These are phyloP conservation scores for Chimonanthus salicifolius DNA, from an alignment of 164 flowering plant species.

Conservation along the genomic window DNA sequence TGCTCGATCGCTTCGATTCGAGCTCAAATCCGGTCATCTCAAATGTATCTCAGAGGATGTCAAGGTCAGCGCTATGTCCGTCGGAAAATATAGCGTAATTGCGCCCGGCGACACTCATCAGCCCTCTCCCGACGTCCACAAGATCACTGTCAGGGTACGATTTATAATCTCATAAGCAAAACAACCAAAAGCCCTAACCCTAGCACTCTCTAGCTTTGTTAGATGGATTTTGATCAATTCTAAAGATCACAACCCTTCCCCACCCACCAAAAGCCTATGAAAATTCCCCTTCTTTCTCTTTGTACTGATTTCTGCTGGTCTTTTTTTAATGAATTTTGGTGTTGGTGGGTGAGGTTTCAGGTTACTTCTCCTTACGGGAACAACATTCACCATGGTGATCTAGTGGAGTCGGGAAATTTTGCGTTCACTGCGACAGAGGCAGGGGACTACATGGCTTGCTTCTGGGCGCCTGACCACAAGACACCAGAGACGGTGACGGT, in stretches of 20 bases:
- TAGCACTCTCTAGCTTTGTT: too few relatives aligned
- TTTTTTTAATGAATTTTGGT: background rate
- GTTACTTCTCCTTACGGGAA: slow-evolving; percentile 63
- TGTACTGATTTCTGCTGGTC: background rate
- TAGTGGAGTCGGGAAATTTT: slow-evolving; percentile 52
- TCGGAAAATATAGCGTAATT: slow-evolving; percentile 54
- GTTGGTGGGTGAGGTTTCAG: slow-evolving; percentile 23
- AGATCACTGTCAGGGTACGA: slow-evolving; percentile 27
- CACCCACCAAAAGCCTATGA: too few relatives aligned
- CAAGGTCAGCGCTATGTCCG: slow-evolving; percentile 52
- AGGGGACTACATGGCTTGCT: slow-evolving; percentile 68
- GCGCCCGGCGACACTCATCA: slow-evolving; percentile 35
- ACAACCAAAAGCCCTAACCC: background rate
- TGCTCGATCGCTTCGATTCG: slow-evolving; percentile 41
- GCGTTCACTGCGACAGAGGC: slow-evolving; percentile 67
- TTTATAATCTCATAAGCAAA: background rate
- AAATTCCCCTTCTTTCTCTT: background rate
- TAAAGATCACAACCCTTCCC: too few relatives aligned
- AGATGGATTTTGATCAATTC: background rate
- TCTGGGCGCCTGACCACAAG: slow-evolving; percentile 46
- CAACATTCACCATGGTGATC: slow-evolving; percentile 47
- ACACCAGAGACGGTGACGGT: slow-evolving; percentile 32
- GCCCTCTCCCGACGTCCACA: slow-evolving; percentile 53
- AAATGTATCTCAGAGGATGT: slow-evolving; percentile 81
- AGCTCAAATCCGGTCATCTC: slow-evolving; percentile 48